phyloP scores from a whole-genome alignment of 306 rosid species.

The Sechiopsis laciniata region DNA sequence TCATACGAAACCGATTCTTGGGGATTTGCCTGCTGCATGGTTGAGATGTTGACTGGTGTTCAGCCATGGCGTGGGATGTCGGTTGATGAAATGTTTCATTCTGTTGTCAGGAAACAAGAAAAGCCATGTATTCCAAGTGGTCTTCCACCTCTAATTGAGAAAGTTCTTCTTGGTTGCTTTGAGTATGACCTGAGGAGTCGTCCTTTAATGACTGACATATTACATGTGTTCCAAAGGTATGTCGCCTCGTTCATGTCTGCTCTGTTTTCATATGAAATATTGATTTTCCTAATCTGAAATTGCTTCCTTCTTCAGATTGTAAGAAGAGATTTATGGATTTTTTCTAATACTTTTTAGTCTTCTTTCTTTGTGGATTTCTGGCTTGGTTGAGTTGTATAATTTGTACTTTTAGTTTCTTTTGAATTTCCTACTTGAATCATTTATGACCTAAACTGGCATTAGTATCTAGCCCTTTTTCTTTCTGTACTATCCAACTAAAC shows the following conservation, averaged over 20 bases:
- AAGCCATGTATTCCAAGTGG: slow-evolving; percentile 70
- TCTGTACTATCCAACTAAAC: slow-evolving; percentile 11
- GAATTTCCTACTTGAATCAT: not conserved
- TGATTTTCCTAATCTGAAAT: not conserved
- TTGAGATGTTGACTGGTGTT: slow-evolving; percentile 85
- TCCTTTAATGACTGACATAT: slow-evolving; percentile 61
- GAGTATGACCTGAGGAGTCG: slow-evolving; percentile 90
- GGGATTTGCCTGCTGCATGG: slow-evolving; percentile 85
- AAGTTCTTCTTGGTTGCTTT: slow-evolving; percentile 74
- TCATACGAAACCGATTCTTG: slow-evolving; percentile 87
- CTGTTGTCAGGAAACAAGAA: slow-evolving; percentile 64
- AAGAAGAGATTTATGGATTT: not conserved
- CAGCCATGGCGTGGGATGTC: slow-evolving; percentile 78
- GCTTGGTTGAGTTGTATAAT: no score
- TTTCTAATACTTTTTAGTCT: not conserved
- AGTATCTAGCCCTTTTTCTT: not conserved
- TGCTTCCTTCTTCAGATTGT: not conserved
- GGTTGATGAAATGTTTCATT: slow-evolving; percentile 46
- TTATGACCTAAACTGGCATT: not conserved
- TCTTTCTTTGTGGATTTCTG: not conserved
- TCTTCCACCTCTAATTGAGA: slow-evolving; percentile 72
- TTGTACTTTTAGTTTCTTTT: not conserved
- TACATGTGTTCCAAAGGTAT: slow-evolving; percentile 63
- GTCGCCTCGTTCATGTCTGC: slow-evolving; percentile 11
- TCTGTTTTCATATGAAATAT: not conserved